These are phyloP conservation scores for Scheffersomyces insectosa DNA, from an alignment of 1,139 yeast genomes.

Conservation along the genomic window DNA sequence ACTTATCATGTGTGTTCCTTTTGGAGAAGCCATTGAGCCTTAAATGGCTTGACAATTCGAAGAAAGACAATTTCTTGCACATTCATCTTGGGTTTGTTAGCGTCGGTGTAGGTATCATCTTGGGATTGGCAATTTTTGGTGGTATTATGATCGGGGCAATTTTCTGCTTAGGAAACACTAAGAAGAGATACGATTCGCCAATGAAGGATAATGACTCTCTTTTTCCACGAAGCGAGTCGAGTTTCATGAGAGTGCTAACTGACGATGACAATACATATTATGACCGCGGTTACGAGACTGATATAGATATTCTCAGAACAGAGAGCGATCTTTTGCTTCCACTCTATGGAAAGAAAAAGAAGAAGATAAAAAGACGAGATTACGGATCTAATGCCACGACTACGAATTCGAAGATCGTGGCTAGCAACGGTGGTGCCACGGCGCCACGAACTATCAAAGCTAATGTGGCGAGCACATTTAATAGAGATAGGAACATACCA, in stretches of 20 bases:
- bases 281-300: slow-evolving; percentile 50
- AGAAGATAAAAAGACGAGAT: slow-evolving; percentile 10
- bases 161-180: slow-evolving; percentile 26
- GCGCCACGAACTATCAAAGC: slow-evolving; percentile 26
- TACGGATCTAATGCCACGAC: slow-evolving; percentile 14
- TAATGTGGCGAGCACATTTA: slow-evolving; percentile 24
- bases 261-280: slow-evolving; percentile 26
- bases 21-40: slow-evolving; percentile 63
- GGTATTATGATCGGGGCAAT: slow-evolving; percentile 29
- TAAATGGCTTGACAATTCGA: slow-evolving; percentile 52
- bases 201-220: slow-evolving; percentile 4
- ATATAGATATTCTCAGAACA: slow-evolving; percentile 35
- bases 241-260: slow-evolving; percentile 41
- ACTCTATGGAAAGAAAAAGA: slow-evolving; percentile 18
- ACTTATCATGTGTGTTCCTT: slow-evolving; percentile 61
- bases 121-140: slow-evolving; percentile 53
- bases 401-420: not conserved
- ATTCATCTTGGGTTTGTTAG: slow-evolving; percentile 67
- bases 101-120: slow-evolving; percentile 61
- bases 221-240: slow-evolving; percentile 20
- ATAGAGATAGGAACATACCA: slow-evolving; percentile 40
- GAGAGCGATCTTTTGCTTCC: slow-evolving; percentile 39
- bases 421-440: slow-evolving; percentile 2
- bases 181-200: slow-evolving; percentile 7
- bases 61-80: slow-evolving; percentile 43